Conservation (phyloP, 2,329 filamentous ascomycete genomes). For the Diaporthe sp. region DNA sequence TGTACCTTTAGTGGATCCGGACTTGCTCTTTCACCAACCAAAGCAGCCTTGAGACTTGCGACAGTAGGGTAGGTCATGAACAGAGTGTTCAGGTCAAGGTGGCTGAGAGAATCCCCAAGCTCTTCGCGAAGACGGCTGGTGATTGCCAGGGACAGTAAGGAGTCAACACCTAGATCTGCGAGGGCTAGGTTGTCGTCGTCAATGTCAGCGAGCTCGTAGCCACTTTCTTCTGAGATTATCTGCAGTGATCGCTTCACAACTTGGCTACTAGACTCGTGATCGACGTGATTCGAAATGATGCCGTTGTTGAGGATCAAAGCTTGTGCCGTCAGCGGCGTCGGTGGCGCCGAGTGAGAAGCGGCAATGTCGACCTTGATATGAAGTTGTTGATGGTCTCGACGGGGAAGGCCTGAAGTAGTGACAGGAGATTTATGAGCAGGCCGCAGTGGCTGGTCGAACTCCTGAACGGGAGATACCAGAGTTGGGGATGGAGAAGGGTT, state of each 20-base stretch:
- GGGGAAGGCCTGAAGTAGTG: too few relatives aligned
- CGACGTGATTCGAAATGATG: not conserved
- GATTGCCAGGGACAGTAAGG: conserved; percentile 51
- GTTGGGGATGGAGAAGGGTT: not conserved
- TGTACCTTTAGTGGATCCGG: not conserved
- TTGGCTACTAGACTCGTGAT: not conserved
- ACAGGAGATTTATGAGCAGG: too few relatives aligned
- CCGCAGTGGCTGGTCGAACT: too few relatives aligned
- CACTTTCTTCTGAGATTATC: conserved; percentile 25
- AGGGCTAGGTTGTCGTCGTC: conserved; percentile 47
- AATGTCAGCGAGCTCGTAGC: not conserved
- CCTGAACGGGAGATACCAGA: not conserved
- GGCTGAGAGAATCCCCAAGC: conserved; percentile 47
- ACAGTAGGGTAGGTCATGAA: conserved; percentile 48
- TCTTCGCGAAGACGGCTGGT: conserved; percentile 50
- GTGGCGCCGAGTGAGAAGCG: not conserved
- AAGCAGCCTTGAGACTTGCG: not conserved
- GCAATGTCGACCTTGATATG: not conserved
- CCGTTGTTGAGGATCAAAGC: not conserved
- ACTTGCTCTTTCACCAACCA: not conserved
- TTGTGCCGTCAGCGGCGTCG: not conserved
- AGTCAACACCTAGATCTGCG: conserved; percentile 52
- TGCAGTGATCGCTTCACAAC: not conserved
- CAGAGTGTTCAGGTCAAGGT: conserved; percentile 43
- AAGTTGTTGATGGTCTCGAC: not conserved